These are phyloP conservation scores for Cetraspora pellucida DNA, from an alignment of 192 early-diverging fungal genomes.

Conservation along the genomic window DNA sequence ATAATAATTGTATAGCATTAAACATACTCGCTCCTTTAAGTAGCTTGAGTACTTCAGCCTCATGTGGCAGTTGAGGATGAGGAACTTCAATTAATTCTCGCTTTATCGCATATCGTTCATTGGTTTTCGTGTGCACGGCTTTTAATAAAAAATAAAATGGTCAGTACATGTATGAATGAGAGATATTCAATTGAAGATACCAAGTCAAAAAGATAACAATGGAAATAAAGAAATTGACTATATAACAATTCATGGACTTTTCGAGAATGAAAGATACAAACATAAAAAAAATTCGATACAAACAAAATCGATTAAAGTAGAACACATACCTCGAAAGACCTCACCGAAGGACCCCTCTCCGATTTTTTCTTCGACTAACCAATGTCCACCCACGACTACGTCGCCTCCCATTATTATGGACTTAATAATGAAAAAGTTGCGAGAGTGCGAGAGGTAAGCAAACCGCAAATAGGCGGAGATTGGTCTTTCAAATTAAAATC, in stretches of 20 bases:
- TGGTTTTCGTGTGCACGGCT: conserved; percentile 51
- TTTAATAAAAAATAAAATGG: not conserved
- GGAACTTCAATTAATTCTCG: conserved; percentile 45
- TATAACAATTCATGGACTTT: no score
- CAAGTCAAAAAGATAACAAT: not conserved
- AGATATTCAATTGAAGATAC: not conserved
- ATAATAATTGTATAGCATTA: conserved; percentile 16
- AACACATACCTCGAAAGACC: conserved; percentile 58
- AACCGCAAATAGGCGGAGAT: conserved; percentile 27
- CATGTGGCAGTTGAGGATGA: conserved; percentile 54
- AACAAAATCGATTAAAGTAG: not conserved
- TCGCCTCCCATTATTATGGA: conserved; percentile 5
- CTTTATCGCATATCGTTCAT: conserved; percentile 55
- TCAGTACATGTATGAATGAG: not conserved
- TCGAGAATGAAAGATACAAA: not conserved
- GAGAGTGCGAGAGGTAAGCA: not conserved
- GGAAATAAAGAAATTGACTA: no score
- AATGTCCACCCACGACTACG: conserved; percentile 53
- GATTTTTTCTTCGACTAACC: conserved; percentile 57
- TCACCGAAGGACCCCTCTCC: conserved; percentile 67
- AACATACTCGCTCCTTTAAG: conserved; percentile 53
- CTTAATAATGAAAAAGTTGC: conserved; percentile 15
- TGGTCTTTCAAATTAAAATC: conserved; percentile 32
- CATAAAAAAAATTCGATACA: not conserved
- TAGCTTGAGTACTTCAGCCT: conserved; percentile 48